Evolutionary conservation across 2,329 filamentous ascomycete species (phyloP).

Genomic region (Fusarium sp.): DNA sequence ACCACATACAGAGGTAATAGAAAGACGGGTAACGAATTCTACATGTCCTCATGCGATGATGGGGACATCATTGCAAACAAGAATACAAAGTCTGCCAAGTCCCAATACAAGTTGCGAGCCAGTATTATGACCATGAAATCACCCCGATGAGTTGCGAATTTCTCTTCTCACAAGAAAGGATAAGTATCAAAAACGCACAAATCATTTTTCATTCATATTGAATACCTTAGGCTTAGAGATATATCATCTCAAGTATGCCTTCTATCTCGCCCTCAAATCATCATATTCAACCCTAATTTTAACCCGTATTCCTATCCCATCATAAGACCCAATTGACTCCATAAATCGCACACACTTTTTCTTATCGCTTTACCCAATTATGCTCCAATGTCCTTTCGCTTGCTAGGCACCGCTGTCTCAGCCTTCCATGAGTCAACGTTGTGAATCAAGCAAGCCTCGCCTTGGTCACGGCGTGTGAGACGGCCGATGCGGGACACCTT

Average conservation of each 20-base stretch:
- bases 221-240: conserved; percentile 4
- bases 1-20: background rate
- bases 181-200: conserved; percentile 1
- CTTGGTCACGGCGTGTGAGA: conserved; percentile 68
- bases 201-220: conserved; percentile 29
- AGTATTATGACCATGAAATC: background rate
- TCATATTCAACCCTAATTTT: conserved; percentile 22
- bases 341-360: conserved; percentile 26
- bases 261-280: conserved; percentile 24
- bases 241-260: conserved; percentile 14
- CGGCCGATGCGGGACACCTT: conserved; percentile 80
- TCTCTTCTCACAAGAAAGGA: background rate
- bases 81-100: background rate
- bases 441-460: conserved; percentile 50
- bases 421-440: conserved; percentile 50
- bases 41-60: background rate
- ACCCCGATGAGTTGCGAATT: background rate
- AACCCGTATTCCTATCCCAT: conserved; percentile 23
- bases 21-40: background rate
- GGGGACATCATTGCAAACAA: background rate
- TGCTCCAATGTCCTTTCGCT: conserved; percentile 41
- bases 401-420: conserved; percentile 35
- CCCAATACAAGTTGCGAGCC: background rate
- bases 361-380: conserved; percentile 20
- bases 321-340: conserved; percentile 32